A percentile compares a stretch with the other conserved stretches of the same genome.
Evolutionary conservation across 176 grass and related monocot genomes (phyloP).

Genomic region (Zoysia japonica): DNA sequence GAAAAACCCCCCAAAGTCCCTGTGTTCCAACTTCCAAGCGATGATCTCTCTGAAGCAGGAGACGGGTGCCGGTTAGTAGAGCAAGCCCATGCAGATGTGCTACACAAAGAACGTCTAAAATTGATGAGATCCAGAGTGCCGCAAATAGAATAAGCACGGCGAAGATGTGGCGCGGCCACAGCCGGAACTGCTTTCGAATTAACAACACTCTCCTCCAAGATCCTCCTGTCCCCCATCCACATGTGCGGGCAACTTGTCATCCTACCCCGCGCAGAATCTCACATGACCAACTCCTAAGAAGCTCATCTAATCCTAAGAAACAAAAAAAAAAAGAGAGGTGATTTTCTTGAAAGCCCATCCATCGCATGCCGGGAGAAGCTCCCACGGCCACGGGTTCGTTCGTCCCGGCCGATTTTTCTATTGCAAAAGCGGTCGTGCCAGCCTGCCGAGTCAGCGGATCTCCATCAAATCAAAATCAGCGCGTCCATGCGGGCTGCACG

Average conservation of each 20-base stretch:
- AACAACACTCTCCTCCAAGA: background rate
- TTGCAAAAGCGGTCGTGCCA: too few species aligned
- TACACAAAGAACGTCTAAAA: too few species aligned
- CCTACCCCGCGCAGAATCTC: too few species aligned
- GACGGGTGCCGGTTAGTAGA: too few species aligned
- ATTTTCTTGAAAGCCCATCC: too few species aligned
- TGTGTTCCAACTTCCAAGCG: too few species aligned
- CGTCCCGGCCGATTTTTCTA: background rate
- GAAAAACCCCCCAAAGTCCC: too few species aligned
- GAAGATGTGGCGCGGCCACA: constrained; percentile 8
- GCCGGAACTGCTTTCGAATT: constrained; percentile 10
- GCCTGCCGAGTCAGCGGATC: constrained; percentile 25
- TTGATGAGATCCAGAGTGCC: background rate
- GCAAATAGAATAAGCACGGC: background rate
- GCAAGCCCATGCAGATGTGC: too few species aligned
- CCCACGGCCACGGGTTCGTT: background rate
- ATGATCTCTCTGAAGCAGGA: too few species aligned
- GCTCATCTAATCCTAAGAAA: too few species aligned
- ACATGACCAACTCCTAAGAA: too few species aligned
- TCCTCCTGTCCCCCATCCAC: background rate
- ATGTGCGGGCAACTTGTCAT: background rate
- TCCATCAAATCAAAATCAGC: constrained; percentile 26
- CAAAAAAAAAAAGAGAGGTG: too few species aligned
- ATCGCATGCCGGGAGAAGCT: background rate
- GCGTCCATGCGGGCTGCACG: background rate